phyloP scores from a whole-genome alignment of 1,284 basidiomycete genomes.

The Thelephora terrestris region DNA sequence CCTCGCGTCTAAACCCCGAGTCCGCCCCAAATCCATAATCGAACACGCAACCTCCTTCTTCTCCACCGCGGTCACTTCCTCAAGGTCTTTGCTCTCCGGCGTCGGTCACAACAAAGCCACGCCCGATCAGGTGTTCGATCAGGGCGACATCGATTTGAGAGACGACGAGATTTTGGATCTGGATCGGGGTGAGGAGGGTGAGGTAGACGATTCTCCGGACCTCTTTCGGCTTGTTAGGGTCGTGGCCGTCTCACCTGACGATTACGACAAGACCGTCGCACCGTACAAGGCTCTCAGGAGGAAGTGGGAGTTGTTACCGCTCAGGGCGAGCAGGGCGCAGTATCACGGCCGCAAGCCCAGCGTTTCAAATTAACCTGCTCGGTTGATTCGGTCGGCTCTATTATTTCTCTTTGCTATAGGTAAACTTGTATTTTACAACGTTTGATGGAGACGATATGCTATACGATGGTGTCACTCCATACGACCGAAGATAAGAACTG shows the following conservation, averaged over 20 bases:
- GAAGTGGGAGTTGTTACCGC: slow-evolving; percentile 31
- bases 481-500: too few relatives aligned
- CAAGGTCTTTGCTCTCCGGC: slow-evolving; percentile 29
- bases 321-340: slow-evolving; percentile 12
- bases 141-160: slow-evolving; percentile 53
- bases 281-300: slow-evolving; percentile 24
- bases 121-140: slow-evolving; percentile 51
- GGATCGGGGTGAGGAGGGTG: slow-evolving; percentile 64
- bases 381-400: too few relatives aligned
- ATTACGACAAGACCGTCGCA: slow-evolving; percentile 18
- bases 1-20: slow-evolving; percentile 51
- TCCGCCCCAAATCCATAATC: slow-evolving; percentile 54
- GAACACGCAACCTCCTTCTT: slow-evolving; percentile 60
- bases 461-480: too few relatives aligned
- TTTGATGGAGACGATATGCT: too few relatives aligned
- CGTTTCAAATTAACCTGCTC: too few relatives aligned
- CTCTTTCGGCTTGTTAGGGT: slow-evolving; percentile 31
- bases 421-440: too few relatives aligned
- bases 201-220: slow-evolving; percentile 64
- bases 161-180: slow-evolving; percentile 71
- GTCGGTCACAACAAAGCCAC: slow-evolving; percentile 34
- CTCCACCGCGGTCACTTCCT: slow-evolving; percentile 40
- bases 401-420: too few relatives aligned
- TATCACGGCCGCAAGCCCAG: too few relatives aligned
- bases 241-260: slow-evolving; percentile 24